These are phyloP conservation scores for Colletotrichum zoysiae DNA, from an alignment of 2,329 filamentous ascomycete species.

Conservation along the genomic window DNA sequence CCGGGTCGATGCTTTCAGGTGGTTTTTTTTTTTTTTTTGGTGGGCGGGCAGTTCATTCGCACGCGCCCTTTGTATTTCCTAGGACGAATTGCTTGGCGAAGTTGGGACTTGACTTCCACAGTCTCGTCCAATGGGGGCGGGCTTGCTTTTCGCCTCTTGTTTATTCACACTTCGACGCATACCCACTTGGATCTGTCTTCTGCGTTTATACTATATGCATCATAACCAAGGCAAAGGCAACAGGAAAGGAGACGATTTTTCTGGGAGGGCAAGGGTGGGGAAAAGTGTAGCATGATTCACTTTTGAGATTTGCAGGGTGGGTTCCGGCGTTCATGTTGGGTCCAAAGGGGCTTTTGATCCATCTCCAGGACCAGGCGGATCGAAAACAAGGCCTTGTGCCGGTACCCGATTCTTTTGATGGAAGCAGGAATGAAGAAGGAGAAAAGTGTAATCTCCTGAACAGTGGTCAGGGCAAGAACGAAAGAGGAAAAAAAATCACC, in stretches of 20 bases:
- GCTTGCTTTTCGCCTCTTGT: conserved; percentile 27
- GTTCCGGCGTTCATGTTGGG: conserved; percentile 36
- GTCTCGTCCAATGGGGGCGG: conserved; percentile 20
- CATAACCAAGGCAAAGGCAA: conserved; percentile 27
- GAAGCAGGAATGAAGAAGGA: neutral
- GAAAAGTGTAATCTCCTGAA: neutral
- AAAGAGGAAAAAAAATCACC: neutral
- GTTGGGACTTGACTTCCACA: conserved; percentile 33
- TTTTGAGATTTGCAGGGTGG: conserved; percentile 28
- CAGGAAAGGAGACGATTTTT: conserved; percentile 30
- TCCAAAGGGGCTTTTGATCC: conserved; percentile 12
- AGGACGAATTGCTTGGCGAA: conserved; percentile 29
- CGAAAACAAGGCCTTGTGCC: neutral
- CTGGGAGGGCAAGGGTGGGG: conserved; percentile 20
- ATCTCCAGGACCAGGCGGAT: conserved; percentile 5
- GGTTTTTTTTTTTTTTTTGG: conserved; percentile 17
- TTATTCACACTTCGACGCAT: conserved; percentile 41
- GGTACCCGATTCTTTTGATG: neutral
- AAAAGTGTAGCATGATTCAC: conserved; percentile 36
- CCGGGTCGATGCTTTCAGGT: conserved; percentile 29
- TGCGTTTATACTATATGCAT: conserved; percentile 42
- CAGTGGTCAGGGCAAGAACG: conserved; percentile 8
- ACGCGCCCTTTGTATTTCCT: conserved; percentile 26
- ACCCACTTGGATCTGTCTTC: conserved; percentile 41
- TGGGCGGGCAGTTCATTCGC: conserved; percentile 29